Evolutionary conservation across 345 rosid genomes (phyloP).

Genomic region (Sisymbrium altissimum): DNA sequence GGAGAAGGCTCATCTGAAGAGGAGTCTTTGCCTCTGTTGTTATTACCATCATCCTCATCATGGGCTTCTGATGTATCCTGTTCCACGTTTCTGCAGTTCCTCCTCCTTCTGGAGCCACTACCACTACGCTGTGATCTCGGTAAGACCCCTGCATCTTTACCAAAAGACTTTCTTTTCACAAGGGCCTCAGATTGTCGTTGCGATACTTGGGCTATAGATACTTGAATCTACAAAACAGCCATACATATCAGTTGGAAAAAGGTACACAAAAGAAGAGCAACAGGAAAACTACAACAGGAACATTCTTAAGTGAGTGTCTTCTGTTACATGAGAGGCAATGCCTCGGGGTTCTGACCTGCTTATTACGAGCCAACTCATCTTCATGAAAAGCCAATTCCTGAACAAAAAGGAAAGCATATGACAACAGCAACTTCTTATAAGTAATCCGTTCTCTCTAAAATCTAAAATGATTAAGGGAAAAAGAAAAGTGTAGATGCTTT

Average conservation of each 20-base stretch:
- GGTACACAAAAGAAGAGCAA: background rate
- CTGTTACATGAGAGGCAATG: constrained; percentile 6
- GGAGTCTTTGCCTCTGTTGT: constrained; percentile 59
- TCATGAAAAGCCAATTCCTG: constrained; percentile 85
- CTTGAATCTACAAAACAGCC: constrained; percentile 71
- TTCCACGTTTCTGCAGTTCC: constrained; percentile 53
- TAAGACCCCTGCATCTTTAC: constrained; percentile 49
- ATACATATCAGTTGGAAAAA: background rate
- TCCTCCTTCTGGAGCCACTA: constrained; percentile 50
- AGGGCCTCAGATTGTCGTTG: constrained; percentile 80
- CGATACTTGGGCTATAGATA: constrained; percentile 78
- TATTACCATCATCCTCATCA: constrained; percentile 50
- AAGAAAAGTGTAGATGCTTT: constrained; percentile 4
- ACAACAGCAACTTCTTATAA: constrained; percentile 12
- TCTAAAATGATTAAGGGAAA: background rate
- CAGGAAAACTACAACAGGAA: background rate
- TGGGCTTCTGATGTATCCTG: constrained; percentile 61
- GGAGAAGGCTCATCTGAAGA: constrained; percentile 73
- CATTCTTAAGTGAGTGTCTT: background rate
- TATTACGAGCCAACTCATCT: constrained; percentile 80
- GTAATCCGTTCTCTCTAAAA: background rate
- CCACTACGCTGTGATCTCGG: constrained; percentile 56
- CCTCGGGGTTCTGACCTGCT: constrained; percentile 55
- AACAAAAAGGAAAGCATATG: constrained; percentile 18
- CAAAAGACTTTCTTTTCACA: constrained; percentile 51